Evolutionary conservation across 2,329 filamentous ascomycete genomes (phyloP), one percentile per base, ranked within the genome.

Genomic region (Sclerotinia trifoliorum): DNA sequence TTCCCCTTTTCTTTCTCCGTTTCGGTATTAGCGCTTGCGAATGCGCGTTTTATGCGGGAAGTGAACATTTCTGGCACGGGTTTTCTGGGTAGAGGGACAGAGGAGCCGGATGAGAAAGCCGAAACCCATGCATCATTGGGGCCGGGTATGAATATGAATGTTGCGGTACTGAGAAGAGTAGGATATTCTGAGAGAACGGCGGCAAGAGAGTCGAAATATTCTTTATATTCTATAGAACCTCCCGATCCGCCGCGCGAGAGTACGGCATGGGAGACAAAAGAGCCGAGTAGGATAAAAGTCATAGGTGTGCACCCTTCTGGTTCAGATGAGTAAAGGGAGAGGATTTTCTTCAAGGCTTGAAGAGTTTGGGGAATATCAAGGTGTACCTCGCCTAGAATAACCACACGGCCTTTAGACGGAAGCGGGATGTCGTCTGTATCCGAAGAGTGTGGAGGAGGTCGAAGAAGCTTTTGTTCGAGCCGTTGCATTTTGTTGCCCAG

Each of bases 111-210:
- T 0, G 87, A 88, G 77, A 96, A 97, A 2, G 93, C 86, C 0
- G 93, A 96, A 6, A 90, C 87, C 95, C 95, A 99, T n/a, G 92
- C 94, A 78, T 99, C 95, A 77, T 97, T 96, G 80, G 98, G 94
- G 42, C 95, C 95, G 0, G 95, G 95, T 0, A 98, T 91, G 76
- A 99, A 97, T 44, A 97, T 83, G 78, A 98, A 97, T 0, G 91
- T 94, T 6, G 91, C 90, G 35, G 86, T 85, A 68, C 90, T 89
- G 55, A 98, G 85, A 19, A 99, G 84, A 0, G 86, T 84, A 3
- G 93, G 92, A 76, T 93, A 98, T 73, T 98, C 93, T 10, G 91
- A 84, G 7, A 99, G 84, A 1, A 92, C 85, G 2, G 89, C 88
- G 3, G 95, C 94, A 17, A 99, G 85, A 11, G 89, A 87, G 80